Evolutionary conservation across 1,139 yeast genomes (phyloP).

Genomic region (Debaryomycetaceae sp.): DNA sequence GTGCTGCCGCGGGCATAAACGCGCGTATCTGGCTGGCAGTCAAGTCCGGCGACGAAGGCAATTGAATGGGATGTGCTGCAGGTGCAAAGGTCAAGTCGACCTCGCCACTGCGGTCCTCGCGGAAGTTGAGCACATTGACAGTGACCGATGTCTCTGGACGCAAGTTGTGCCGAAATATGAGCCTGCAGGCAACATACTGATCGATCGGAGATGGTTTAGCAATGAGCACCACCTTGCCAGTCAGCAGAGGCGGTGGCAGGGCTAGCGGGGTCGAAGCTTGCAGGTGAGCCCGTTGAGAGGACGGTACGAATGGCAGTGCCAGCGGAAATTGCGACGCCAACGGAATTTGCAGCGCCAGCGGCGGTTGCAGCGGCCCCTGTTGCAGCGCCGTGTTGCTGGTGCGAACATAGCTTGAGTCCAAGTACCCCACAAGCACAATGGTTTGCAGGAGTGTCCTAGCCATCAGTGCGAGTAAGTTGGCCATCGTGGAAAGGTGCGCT

Average conservation of each 20-base stretch:
- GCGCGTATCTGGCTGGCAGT: slow-evolving; percentile 11
- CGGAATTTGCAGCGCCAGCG: no score
- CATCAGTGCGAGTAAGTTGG: slow-evolving; percentile 21
- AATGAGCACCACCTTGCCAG: slow-evolving; percentile 5
- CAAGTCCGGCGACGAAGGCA: slow-evolving; percentile 18
- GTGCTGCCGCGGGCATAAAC: no score
- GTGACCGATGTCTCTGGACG: background rate
- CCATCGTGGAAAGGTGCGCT: slow-evolving; percentile 25
- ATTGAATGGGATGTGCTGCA: background rate
- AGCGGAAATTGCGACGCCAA: no score
- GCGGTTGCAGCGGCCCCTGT: no score
- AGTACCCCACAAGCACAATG: slow-evolving; percentile 27
- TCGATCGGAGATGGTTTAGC: slow-evolving; percentile 2
- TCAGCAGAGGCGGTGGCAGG: no score
- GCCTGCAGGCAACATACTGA: slow-evolving; percentile 20
- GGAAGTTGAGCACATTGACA: slow-evolving; percentile 6
- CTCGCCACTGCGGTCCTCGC: slow-evolving; percentile 7
- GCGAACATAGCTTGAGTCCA: no score
- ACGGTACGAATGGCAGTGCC: no score
- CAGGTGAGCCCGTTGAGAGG: background rate
- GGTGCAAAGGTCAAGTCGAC: no score
- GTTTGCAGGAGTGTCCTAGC: slow-evolving; percentile 19
- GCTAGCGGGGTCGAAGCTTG: slow-evolving; percentile 1
- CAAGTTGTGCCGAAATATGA: slow-evolving; percentile 32
- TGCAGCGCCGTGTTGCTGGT: no score